A percentile compares a stretch with the other conserved stretches of the same genome.
Evolutionary conservation across 176 grass and related monocot species (phyloP).

Genomic region (Ensete ventricosum): DNA sequence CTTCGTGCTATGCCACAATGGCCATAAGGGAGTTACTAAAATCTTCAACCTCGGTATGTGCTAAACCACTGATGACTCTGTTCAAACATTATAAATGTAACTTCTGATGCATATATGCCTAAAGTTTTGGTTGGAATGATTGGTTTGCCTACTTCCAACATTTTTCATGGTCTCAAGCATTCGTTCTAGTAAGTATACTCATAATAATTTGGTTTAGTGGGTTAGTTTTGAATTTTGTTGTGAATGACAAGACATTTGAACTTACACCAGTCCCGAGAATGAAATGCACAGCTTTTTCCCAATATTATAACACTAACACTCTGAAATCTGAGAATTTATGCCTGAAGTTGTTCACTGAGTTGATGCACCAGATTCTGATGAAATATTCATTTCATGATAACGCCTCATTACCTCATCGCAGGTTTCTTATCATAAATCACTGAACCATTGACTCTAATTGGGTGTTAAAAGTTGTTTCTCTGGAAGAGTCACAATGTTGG

Average conservation of each 20-base stretch:
- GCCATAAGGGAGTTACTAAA: slow-evolving; percentile 83
- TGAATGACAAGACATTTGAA: too few relatives aligned
- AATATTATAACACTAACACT: too few relatives aligned
- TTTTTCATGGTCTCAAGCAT: neutral
- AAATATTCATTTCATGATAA: too few relatives aligned
- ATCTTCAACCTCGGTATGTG: slow-evolving; percentile 64
- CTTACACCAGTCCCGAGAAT: too few relatives aligned
- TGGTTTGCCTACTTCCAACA: neutral
- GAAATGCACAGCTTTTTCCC: too few relatives aligned
- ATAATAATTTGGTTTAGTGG: neutral
- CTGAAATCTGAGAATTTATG: too few relatives aligned
- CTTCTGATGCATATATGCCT: neutral
- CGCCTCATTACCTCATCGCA: slow-evolving; percentile 23
- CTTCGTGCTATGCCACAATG: slow-evolving; percentile 92
- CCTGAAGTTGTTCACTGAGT: too few relatives aligned
- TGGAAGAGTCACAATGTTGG: too few relatives aligned
- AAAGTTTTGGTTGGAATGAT: neutral
- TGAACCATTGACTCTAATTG: slow-evolving; percentile 28
- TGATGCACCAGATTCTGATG: too few relatives aligned
- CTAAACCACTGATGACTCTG: neutral
- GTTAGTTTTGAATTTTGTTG: neutral
- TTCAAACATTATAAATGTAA: slow-evolving; percentile 3
- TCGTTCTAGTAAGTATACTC: neutral
- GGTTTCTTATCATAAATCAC: slow-evolving; percentile 75
- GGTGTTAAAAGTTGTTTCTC: neutral